These are phyloP conservation scores for Stephania japonica DNA, from an alignment of 164 flowering plant species.

Conservation along the genomic window DNA sequence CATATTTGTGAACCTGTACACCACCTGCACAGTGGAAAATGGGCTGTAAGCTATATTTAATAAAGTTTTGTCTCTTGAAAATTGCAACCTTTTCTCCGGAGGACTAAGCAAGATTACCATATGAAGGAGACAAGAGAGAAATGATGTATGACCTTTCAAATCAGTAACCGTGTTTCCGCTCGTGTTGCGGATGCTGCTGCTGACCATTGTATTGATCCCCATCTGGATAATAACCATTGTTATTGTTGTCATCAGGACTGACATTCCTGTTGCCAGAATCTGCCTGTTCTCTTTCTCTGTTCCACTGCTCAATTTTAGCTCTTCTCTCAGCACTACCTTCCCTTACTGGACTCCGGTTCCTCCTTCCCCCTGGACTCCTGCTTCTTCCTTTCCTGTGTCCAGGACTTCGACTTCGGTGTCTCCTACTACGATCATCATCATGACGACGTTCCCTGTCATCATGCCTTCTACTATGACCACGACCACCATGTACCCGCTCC, in stretches of 20 bases:
- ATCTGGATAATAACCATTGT: constrained; percentile 23
- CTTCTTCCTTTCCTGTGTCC: constrained; percentile 51
- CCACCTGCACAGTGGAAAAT: constrained; percentile 72
- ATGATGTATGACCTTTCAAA: constrained; percentile 25
- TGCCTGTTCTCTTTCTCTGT: constrained; percentile 68
- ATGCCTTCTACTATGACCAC: constrained; percentile 43
- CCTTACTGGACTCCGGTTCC: constrained; percentile 65
- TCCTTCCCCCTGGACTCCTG: constrained; percentile 61
- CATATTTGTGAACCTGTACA: constrained; percentile 55
- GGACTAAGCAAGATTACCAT: constrained; percentile 13
- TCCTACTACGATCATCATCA: constrained; percentile 39
- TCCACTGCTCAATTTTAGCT: constrained; percentile 90
- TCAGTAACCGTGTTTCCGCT: constrained; percentile 36
- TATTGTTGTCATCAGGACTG: constrained; percentile 10
- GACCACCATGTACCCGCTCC: constrained; percentile 48
- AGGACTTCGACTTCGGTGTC: constrained; percentile 64
- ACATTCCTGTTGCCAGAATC: constrained; percentile 23
- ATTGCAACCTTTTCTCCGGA: constrained; percentile 1
- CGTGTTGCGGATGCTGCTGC: constrained; percentile 15
- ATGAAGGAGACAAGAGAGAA: constrained; percentile 9
- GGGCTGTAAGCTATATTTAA: constrained; percentile 42
- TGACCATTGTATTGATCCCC: constrained; percentile 24
- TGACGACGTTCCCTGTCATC: constrained; percentile 43
- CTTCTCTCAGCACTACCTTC: constrained; percentile 91
- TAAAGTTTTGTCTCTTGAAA: constrained; percentile 6